A percentile compares a stretch with the other conserved stretches of the same genome.
phyloP scores from a whole-genome alignment of 495 filamentous ascomycete species.

The Penicillium herquei region DNA sequence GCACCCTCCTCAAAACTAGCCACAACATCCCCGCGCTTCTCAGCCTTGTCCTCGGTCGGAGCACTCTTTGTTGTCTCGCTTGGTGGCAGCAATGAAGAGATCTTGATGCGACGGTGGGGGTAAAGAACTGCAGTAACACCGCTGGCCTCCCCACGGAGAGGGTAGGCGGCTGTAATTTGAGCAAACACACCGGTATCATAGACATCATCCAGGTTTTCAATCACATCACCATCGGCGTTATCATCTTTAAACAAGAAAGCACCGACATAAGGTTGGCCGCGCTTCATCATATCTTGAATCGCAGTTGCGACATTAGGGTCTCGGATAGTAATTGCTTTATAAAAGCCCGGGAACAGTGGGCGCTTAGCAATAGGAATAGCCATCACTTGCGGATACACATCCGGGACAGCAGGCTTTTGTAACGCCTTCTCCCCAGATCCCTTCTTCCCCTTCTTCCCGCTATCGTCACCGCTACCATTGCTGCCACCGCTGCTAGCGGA shows the following conservation, averaged over 20 bases:
- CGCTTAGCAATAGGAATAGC: slow-evolving; percentile 96
- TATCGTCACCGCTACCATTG: slow-evolving; percentile 50
- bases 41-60: slow-evolving; percentile 56
- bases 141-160: slow-evolving; percentile 72
- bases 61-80: slow-evolving; percentile 40
- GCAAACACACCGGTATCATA: slow-evolving; percentile 96
- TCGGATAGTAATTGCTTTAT: slow-evolving; percentile 95
- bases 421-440: slow-evolving; percentile 66
- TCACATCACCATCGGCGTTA: slow-evolving; percentile 84
- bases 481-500: slow-evolving; percentile 43
- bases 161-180: slow-evolving; percentile 93
- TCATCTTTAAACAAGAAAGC: slow-evolving; percentile 97
- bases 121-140: slow-evolving; percentile 91
- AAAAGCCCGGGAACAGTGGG: slow-evolving; percentile 95
- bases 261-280: slow-evolving; percentile 97
- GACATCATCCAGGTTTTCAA: slow-evolving; percentile 83
- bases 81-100: slow-evolving; percentile 76
- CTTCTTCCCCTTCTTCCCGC: slow-evolving; percentile 61
- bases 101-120: slow-evolving; percentile 90
- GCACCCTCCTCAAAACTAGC: slow-evolving; percentile 89
- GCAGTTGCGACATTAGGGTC: slow-evolving; percentile 85
- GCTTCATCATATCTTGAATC: slow-evolving; percentile 93
- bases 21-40: slow-evolving; percentile 89
- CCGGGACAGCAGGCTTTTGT: slow-evolving; percentile 83
- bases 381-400: slow-evolving; percentile 97